phyloP scores from a whole-genome alignment of 495 filamentous ascomycete species.

The Oleoguttula mirabilis region DNA sequence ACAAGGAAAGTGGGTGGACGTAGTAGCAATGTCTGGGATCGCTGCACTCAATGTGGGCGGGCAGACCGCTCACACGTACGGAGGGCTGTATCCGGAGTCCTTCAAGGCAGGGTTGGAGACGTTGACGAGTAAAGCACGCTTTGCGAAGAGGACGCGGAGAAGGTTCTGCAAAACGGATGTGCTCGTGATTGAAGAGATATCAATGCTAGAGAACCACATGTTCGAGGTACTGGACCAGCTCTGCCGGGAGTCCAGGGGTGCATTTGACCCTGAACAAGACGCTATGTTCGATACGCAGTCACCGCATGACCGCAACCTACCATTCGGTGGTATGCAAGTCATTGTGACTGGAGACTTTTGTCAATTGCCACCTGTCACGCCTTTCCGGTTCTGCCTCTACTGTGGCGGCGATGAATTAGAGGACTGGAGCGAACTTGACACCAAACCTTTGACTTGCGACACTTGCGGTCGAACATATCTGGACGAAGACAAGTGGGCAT shows the following conservation, averaged over 20 bases:
- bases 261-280: too few species aligned
- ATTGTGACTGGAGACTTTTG: conserved; percentile 35
- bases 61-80: conserved; percentile 40
- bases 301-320: too few species aligned
- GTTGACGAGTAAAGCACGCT: too few species aligned
- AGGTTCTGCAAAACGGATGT: conserved; percentile 34
- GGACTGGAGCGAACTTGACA: too few species aligned
- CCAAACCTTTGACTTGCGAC: too few species aligned
- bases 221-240: conserved; percentile 43
- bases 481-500: conserved; percentile 24
- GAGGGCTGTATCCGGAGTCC: conserved; percentile 38
- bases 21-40: conserved; percentile 45
- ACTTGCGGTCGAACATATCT: conserved; percentile 2
- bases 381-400: conserved; percentile 28
- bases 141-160: conserved; percentile 34
- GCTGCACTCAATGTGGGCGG: conserved; percentile 42
- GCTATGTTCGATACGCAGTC: too few species aligned
- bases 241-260: conserved; percentile 35
- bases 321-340: conserved; percentile 36
- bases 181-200: conserved; percentile 39
- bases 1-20: conserved; percentile 31
- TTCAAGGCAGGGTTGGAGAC: conserved; percentile 25
- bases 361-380: conserved; percentile 35
- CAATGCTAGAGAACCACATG: conserved; percentile 45
- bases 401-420: conserved; percentile 29